phyloP scores from a whole-genome alignment of 2,329 filamentous ascomycete species.

The Sclerotinia subarctica region DNA sequence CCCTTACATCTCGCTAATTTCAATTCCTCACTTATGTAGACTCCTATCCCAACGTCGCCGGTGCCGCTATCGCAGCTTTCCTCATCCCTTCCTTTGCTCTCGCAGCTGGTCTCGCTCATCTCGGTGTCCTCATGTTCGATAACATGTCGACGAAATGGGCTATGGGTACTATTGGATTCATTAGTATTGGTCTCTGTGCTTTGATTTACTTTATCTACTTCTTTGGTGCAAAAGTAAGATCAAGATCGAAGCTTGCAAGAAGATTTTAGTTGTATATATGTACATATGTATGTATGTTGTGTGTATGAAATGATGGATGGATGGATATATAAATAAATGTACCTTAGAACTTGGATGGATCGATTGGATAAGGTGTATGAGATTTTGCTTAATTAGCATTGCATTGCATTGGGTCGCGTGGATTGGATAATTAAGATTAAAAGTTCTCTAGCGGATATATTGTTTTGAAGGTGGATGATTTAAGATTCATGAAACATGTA shows the following conservation, averaged over 20 bases:
- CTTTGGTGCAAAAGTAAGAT: constrained; percentile 20
- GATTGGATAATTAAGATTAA: not conserved
- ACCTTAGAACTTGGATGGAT: not conserved
- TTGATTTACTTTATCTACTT: constrained; percentile 45
- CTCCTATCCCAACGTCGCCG: constrained; percentile 44
- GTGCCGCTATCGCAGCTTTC: constrained; percentile 44
- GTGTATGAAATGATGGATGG: not conserved
- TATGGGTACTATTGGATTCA: constrained; percentile 43
- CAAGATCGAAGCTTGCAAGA: constrained; percentile 12
- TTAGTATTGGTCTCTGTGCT: constrained; percentile 42
- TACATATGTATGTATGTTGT: not conserved
- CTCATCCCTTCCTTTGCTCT: constrained; percentile 45
- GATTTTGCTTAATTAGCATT: not conserved
- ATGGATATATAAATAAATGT: not conserved
- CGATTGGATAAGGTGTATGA: not conserved
- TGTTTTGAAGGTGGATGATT: not conserved
- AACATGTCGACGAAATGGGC: constrained; percentile 44
- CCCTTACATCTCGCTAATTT: not conserved
- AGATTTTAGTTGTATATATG: constrained; percentile 2
- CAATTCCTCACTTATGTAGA: constrained; percentile 28
- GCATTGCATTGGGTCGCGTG: not conserved
- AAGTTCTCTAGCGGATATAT: not conserved
- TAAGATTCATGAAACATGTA: too few relatives aligned
- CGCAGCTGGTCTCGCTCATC: constrained; percentile 43
- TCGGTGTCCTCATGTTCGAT: constrained; percentile 38